Percentiles rank a stretch among this genome's conserved stretches.
phyloP scores from a whole-genome alignment of 768 basidiomycete species.

The Gymnopilus dilepis region DNA sequence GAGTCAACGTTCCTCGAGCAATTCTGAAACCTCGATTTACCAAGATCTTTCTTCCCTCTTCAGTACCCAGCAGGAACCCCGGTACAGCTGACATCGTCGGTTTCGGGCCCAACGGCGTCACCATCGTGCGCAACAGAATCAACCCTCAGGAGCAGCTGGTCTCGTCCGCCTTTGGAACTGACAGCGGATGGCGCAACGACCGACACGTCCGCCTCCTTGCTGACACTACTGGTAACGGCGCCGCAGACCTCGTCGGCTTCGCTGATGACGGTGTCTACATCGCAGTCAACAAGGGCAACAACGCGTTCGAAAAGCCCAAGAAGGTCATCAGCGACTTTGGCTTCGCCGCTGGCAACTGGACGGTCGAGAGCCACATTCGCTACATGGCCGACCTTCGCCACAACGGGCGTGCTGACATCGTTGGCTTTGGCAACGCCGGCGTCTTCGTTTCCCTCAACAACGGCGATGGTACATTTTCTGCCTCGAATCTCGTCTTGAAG shows the following conservation, averaged over 20 bases:
- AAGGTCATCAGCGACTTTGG: constrained; percentile 8
- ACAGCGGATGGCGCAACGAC: constrained; percentile 19
- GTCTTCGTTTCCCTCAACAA: too few relatives aligned
- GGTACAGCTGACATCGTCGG: constrained; percentile 17
- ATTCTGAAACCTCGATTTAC: too few relatives aligned
- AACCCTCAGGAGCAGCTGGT: not conserved
- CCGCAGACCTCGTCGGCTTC: constrained; percentile 24
- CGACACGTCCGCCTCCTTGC: constrained; percentile 25
- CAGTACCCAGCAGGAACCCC: constrained; percentile 9
- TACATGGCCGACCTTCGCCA: constrained; percentile 18
- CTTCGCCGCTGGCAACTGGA: constrained; percentile 12
- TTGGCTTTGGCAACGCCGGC: too few relatives aligned
- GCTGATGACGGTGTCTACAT: constrained; percentile 17
- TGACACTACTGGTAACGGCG: too few relatives aligned
- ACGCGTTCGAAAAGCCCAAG: constrained; percentile 12
- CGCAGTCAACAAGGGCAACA: constrained; percentile 24
- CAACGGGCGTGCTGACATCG: too few relatives aligned
- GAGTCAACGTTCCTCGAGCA: too few relatives aligned
- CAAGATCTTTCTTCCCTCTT: too few relatives aligned
- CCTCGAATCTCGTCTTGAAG: not conserved
- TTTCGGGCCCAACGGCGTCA: constrained; percentile 12
- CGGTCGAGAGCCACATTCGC: constrained; percentile 20
- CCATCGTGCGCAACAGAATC: constrained; percentile 3
- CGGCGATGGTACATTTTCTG: too few relatives aligned
- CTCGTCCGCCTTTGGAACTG: constrained; percentile 14